These are phyloP conservation scores for Beauveria scarabaeidicola DNA, from an alignment of 2,329 filamentous ascomycete genomes.

Conservation along the genomic window DNA sequence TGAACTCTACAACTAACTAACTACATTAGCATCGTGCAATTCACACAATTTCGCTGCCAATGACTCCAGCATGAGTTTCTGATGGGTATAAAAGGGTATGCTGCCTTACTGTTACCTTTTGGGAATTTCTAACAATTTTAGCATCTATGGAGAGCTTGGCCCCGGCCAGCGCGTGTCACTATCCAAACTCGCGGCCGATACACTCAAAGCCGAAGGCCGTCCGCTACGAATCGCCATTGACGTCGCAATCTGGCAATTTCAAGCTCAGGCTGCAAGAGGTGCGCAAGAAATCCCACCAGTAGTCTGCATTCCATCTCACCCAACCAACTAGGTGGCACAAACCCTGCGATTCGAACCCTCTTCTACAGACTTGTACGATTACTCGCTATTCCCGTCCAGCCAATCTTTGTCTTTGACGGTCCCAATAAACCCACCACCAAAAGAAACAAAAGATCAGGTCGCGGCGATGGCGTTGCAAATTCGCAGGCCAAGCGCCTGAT, in stretches of 20 bases:
- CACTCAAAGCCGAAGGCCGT: conserved; percentile 59
- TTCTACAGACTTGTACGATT: conserved; percentile 85
- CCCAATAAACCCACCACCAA: conserved; percentile 81
- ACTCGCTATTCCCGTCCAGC: conserved; percentile 68
- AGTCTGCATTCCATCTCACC: conserved; percentile 3
- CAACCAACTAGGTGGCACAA: conserved; percentile 57
- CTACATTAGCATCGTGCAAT: conserved; percentile 15
- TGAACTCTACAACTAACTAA: background rate
- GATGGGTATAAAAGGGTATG: conserved; percentile 61
- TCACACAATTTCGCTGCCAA: background rate
- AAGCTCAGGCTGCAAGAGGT: conserved; percentile 75
- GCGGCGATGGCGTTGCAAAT: conserved; percentile 57
- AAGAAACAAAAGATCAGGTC: conserved; percentile 66
- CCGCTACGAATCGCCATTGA: conserved; percentile 87
- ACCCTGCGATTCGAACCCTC: conserved; percentile 82
- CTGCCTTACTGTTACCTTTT: rapidly evolving
- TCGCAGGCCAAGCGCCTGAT: conserved; percentile 78
- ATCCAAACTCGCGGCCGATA: conserved; percentile 70
- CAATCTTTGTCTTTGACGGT: conserved; percentile 86
- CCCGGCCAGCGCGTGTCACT: conserved; percentile 71
- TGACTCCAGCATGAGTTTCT: conserved; percentile 7
- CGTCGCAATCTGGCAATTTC: conserved; percentile 95
- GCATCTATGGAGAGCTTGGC: conserved; percentile 86
- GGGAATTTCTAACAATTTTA: conserved; percentile 28
- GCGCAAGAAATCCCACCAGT: conserved; percentile 4